Percentiles rank a stretch among this genome's conserved stretches.
These are phyloP conservation scores for Colletotrichum sojae DNA, from an alignment of 2,329 filamentous ascomycete species.

Conservation along the genomic window DNA sequence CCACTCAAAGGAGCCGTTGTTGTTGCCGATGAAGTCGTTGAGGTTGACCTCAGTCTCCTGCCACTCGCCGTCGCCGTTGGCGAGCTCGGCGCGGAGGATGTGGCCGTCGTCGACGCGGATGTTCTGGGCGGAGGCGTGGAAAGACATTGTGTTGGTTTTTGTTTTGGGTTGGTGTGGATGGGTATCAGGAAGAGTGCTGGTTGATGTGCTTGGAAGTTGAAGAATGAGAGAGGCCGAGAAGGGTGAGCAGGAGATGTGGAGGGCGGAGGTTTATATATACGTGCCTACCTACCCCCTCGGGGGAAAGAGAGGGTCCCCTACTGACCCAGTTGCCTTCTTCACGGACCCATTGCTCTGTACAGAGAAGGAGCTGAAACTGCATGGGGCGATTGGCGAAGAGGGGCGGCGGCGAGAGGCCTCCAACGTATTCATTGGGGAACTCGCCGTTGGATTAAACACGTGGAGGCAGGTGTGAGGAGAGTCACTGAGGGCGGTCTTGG, in stretches of 20 bases:
- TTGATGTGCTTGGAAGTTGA: not conserved
- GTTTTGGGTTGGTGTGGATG: not conserved
- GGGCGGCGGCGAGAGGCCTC: slow-evolving; percentile 35
- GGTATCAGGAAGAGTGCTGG: not conserved
- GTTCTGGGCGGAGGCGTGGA: slow-evolving; percentile 62
- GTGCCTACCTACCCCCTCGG: not conserved
- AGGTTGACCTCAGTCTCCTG: slow-evolving; percentile 63
- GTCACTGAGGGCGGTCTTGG: slow-evolving; percentile 37
- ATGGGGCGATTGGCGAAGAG: not conserved
- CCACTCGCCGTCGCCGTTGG: slow-evolving; percentile 57
- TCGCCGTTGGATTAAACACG: slow-evolving; percentile 24
- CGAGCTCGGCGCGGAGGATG: slow-evolving; percentile 61
- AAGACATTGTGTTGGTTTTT: slow-evolving; percentile 56
- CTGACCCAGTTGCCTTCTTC: not conserved
- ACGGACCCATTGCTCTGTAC: too few species aligned
- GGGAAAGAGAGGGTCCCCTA: not conserved
- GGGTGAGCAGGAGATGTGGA: not conserved
- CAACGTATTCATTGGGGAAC: slow-evolving; percentile 20
- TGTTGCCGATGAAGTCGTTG: slow-evolving; percentile 65
- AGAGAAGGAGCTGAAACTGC: not conserved
- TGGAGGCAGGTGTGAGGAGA: slow-evolving; percentile 32
- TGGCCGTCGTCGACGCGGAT: slow-evolving; percentile 65
- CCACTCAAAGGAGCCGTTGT: slow-evolving; percentile 64
- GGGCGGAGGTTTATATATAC: slow-evolving; percentile 26
- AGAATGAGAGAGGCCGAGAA: not conserved